phyloP scores from a whole-genome alignment of 2,329 filamentous ascomycete species.

The Orbilia quercus region DNA sequence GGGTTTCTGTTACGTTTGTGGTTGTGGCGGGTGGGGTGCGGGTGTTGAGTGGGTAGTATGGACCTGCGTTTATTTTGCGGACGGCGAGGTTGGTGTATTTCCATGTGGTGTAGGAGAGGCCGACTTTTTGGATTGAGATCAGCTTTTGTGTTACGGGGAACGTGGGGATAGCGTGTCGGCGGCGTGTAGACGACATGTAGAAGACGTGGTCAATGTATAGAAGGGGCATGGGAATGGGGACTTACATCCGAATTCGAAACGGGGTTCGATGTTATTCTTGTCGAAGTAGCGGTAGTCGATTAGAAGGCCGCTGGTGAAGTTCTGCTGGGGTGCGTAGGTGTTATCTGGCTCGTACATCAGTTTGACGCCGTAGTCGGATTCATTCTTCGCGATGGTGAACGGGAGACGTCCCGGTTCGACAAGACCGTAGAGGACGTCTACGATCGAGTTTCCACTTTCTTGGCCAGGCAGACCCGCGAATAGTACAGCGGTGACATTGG shows the following conservation, averaged over 20 bases:
- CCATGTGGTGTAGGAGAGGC: constrained; percentile 83
- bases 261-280: constrained; percentile 72
- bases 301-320: constrained; percentile 81
- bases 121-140: constrained; percentile 63
- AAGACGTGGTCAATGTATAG: constrained; percentile 63
- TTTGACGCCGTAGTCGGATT: constrained; percentile 64
- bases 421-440: constrained; percentile 77
- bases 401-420: constrained; percentile 66
- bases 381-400: constrained; percentile 68
- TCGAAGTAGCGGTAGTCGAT: constrained; percentile 86
- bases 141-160: constrained; percentile 63
- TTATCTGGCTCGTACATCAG: constrained; percentile 54
- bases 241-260: constrained; percentile 79
- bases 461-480: constrained; percentile 81
- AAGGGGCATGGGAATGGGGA: neutral
- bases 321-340: constrained; percentile 49
- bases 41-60: constrained; percentile 65
- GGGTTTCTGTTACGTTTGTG: constrained; percentile 71
- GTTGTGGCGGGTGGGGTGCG: constrained; percentile 68
- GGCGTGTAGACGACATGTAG: constrained; percentile 65
- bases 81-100: constrained; percentile 76
- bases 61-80: constrained; percentile 65
- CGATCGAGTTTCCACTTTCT: constrained; percentile 79
- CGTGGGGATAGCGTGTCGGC: too few relatives aligned
- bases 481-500: constrained; percentile 78